Percentiles rank a stretch among this genome's conserved stretches.
These are phyloP conservation scores for Suillus placidus DNA, from an alignment of 768 basidiomycete species.

Conservation along the genomic window DNA sequence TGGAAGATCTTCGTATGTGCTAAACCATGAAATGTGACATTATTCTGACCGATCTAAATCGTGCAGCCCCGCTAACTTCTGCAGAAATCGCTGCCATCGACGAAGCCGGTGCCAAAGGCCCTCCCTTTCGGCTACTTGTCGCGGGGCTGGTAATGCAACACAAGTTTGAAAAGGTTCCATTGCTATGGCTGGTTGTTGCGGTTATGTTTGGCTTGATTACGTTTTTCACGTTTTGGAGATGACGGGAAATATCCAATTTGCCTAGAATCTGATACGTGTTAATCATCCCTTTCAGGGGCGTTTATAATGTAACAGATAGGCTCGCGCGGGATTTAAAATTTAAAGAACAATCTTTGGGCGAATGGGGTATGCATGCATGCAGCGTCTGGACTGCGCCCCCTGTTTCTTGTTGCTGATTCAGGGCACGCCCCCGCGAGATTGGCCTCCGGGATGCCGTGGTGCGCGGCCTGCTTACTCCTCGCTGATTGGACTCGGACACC, in stretches of 20 bases:
- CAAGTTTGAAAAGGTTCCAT: neutral
- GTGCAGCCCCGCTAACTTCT: conserved; percentile 51
- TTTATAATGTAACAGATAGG: too few species aligned
- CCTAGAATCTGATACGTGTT: too few species aligned
- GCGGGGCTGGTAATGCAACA: neutral
- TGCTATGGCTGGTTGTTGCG: neutral
- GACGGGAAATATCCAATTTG: neutral
- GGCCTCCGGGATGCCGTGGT: too few species aligned
- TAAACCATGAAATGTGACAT: neutral
- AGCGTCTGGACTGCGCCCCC: too few species aligned
- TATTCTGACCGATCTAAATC: neutral
- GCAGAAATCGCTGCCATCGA: conserved; percentile 69
- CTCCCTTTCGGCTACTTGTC: conserved; percentile 29
- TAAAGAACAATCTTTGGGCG: too few species aligned
- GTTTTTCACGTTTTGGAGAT: neutral
- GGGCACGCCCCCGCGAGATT: too few species aligned
- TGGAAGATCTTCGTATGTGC: conserved; percentile 56
- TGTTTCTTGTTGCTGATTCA: too few species aligned
- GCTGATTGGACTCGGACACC: too few species aligned
- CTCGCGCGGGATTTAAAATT: too few species aligned
- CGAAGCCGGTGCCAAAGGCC: conserved; percentile 57
- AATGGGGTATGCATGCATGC: too few species aligned
- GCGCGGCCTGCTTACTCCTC: too few species aligned
- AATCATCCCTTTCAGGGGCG: too few species aligned
- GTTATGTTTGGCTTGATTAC: neutral